Percentiles rank a stretch among this genome's conserved stretches.
phyloP scores from a whole-genome alignment of 441 rosid species.

The Bocquillonia castaneifolia region DNA sequence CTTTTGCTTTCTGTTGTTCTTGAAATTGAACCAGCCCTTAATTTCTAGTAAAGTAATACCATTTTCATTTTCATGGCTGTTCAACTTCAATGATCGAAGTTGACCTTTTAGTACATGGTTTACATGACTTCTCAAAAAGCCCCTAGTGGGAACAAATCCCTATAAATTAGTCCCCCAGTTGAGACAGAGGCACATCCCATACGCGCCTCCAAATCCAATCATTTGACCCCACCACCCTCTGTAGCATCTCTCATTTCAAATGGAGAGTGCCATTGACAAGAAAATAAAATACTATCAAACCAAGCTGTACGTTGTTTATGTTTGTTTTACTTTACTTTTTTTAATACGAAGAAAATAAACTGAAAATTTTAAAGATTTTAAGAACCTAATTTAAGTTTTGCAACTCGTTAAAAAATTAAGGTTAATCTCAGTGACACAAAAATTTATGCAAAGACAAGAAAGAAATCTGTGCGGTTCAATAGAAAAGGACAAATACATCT shows the following conservation, averaged over 20 bases:
- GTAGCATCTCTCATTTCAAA: background rate
- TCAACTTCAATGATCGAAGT: background rate
- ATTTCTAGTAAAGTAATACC: background rate
- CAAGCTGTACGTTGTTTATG: background rate
- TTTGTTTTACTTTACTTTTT: background rate
- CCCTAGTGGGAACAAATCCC: constrained; percentile 8
- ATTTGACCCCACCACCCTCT: background rate
- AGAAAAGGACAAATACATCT: background rate
- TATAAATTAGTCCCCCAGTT: background rate
- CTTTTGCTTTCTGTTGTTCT: constrained; percentile 11
- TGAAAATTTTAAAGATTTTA: background rate
- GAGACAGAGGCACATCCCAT: background rate
- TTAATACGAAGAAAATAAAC: background rate
- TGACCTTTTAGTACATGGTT: background rate
- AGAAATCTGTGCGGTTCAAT: background rate
- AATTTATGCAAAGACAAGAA: constrained; percentile 4
- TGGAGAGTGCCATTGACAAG: background rate
- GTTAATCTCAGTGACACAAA: constrained; percentile 14
- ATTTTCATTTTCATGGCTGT: background rate
- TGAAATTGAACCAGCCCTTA: constrained; percentile 2
- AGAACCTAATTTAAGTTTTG: background rate
- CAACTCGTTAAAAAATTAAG: background rate
- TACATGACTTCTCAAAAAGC: background rate
- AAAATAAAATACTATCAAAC: background rate
- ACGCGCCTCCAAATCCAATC: background rate